These are phyloP conservation scores for Medicago ruthenica DNA, from an alignment of 306 rosid genomes.

Conservation along the genomic window DNA sequence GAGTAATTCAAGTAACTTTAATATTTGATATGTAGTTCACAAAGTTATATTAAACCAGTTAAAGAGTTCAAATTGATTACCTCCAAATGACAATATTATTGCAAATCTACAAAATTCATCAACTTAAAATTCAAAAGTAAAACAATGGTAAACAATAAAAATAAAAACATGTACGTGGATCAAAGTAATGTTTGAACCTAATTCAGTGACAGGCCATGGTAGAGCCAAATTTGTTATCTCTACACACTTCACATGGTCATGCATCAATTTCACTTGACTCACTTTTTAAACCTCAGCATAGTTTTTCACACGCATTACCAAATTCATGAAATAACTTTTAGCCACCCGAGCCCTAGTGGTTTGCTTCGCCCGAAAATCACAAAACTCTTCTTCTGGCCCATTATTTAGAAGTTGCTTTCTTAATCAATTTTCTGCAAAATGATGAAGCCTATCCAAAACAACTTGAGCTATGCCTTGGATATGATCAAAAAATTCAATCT, in stretches of 20 bases:
- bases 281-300: neutral
- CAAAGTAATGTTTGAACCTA: neutral
- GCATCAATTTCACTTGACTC: neutral
- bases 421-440: conserved; percentile 35
- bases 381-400: neutral
- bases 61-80: neutral
- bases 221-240: neutral
- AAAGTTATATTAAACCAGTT: neutral
- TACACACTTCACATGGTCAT: neutral
- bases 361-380: neutral
- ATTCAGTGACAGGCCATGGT: neutral
- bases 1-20: neutral
- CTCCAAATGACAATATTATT: neutral
- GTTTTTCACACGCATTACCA: neutral
- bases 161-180: neutral
- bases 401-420: neutral
- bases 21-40: neutral
- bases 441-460: conserved; percentile 52
- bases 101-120: neutral
- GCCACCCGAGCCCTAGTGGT: conserved; percentile 27
- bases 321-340: conserved; percentile 39
- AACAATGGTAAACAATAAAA: neutral
- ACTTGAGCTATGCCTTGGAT: conserved; percentile 46
- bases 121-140: neutral
- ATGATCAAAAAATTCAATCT: conserved; percentile 45